These are phyloP conservation scores for Ichthyophthirius multifiliis DNA, from an alignment of 169 alveolate species.

Conservation along the genomic window DNA sequence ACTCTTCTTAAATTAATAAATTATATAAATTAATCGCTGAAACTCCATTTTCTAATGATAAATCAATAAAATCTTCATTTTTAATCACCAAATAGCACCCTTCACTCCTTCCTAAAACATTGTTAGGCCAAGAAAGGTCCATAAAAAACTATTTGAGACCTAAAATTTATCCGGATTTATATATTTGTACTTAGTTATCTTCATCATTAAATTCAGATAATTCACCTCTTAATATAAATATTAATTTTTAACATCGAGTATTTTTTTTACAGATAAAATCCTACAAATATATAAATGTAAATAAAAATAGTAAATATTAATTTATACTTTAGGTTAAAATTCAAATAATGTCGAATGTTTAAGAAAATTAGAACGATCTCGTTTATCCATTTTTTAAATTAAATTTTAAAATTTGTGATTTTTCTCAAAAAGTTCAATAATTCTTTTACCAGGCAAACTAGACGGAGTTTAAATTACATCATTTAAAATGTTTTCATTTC, in stretches of 20 bases:
- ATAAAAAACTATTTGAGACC: not conserved
- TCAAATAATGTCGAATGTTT: not conserved
- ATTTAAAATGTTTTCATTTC: not conserved
- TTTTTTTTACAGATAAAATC: not conserved
- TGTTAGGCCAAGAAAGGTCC: not conserved
- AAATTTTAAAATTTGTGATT: not conserved
- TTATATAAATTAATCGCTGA: not conserved
- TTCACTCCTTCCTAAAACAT: not conserved
- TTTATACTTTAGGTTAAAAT: not conserved
- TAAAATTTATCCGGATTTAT: not conserved
- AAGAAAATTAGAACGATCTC: constrained; percentile 6
- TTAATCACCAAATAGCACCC: not conserved
- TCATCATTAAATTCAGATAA: not conserved
- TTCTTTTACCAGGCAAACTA: not conserved
- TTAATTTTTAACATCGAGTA: not conserved
- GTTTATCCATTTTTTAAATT: not conserved
- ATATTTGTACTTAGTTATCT: not conserved
- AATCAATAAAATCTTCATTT: not conserved
- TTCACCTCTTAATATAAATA: not conserved
- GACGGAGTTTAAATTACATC: not conserved
- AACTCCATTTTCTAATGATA: not conserved
- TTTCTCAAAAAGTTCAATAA: not conserved
- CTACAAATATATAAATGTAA: not conserved
- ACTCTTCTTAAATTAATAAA: not conserved
- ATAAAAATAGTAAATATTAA: not conserved